Percentiles rank a stretch among this genome's conserved stretches.
Conservation (phyloP, 2,329 filamentous ascomycete species). For the Phaeosphaeriaceae sp. region DNA sequence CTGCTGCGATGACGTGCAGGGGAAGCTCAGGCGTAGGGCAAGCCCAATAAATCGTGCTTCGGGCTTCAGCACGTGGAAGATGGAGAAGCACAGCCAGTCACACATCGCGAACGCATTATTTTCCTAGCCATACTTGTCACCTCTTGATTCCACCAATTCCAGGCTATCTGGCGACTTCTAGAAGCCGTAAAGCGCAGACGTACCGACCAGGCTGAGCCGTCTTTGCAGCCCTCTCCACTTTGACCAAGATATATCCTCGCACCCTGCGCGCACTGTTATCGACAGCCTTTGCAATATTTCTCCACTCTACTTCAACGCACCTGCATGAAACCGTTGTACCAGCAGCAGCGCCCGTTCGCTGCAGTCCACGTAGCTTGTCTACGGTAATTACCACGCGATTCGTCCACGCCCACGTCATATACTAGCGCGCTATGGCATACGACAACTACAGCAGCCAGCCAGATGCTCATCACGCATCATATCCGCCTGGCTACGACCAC, state of each 20-base stretch:
- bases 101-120: slow-evolving; percentile 8
- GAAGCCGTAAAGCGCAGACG: slow-evolving; percentile 21
- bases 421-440: slow-evolving; percentile 20
- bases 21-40: slow-evolving; percentile 2
- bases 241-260: slow-evolving; percentile 9
- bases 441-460: slow-evolving; percentile 26
- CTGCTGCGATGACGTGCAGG: slow-evolving; percentile 5
- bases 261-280: slow-evolving; percentile 8
- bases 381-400: slow-evolving; percentile 9
- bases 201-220: slow-evolving; percentile 23
- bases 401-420: slow-evolving; percentile 22
- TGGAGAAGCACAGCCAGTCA: slow-evolving; percentile 13
- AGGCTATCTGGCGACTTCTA: slow-evolving; percentile 16
- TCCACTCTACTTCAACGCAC: slow-evolving; percentile 11
- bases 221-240: slow-evolving; percentile 12
- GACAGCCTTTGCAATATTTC: slow-evolving; percentile 6
- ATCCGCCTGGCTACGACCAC: slow-evolving; percentile 27
- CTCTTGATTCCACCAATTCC: slow-evolving; percentile 5
- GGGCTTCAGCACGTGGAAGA: slow-evolving; percentile 8
- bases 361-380: slow-evolving; percentile 19
- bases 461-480: slow-evolving; percentile 22
- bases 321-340: slow-evolving; percentile 29
- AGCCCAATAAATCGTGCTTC: background rate
- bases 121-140: slow-evolving; percentile 12
- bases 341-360: slow-evolving; percentile 27